Percentiles rank a stretch among this genome's conserved stretches.
phyloP scores from a whole-genome alignment of 768 basidiomycete genomes.

The Pleurotus platypus region DNA sequence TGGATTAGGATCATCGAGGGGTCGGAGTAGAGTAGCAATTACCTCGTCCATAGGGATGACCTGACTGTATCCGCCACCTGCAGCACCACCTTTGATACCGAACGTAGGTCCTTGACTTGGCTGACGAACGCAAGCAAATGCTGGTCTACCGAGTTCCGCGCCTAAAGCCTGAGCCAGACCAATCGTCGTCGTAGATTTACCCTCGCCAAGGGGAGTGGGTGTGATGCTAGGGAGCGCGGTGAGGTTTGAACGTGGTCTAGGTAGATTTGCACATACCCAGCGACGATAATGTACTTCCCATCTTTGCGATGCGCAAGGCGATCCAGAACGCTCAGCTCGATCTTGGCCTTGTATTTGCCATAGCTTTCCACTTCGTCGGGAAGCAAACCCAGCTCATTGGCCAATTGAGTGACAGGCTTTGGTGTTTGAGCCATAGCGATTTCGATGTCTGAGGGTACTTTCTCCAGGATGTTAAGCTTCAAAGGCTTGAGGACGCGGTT shows the following conservation, averaged over 20 bases:
- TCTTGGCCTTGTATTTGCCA: constrained; percentile 96
- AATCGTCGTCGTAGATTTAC: constrained; percentile 97
- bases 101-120: constrained; percentile 99
- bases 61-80: constrained; percentile 97
- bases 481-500: constrained; percentile 74
- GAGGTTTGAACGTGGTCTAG: constrained; percentile 1
- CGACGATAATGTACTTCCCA: constrained; percentile 95
- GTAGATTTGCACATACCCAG: constrained; percentile 56
- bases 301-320: constrained; percentile 81
- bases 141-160: constrained; percentile 87
- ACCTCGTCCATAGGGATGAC: constrained; percentile 99
- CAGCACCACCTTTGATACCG: constrained; percentile 98
- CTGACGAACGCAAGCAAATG: constrained; percentile 96
- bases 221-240: constrained; percentile 62
- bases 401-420: constrained; percentile 82
- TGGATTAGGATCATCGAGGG: constrained; percentile 4
- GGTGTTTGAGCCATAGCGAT: constrained; percentile 94
- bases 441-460: constrained; percentile 95
- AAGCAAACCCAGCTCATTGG: constrained; percentile 82
- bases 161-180: constrained; percentile 95
- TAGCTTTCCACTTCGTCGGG: constrained; percentile 90
- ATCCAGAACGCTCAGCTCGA: constrained; percentile 85
- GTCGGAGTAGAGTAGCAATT: constrained; percentile 7
- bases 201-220: constrained; percentile 95
- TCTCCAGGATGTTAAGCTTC: constrained; percentile 70